Conservation (phyloP, 2,329 filamentous ascomycete genomes). For the Colletotrichum cuscutae region DNA sequence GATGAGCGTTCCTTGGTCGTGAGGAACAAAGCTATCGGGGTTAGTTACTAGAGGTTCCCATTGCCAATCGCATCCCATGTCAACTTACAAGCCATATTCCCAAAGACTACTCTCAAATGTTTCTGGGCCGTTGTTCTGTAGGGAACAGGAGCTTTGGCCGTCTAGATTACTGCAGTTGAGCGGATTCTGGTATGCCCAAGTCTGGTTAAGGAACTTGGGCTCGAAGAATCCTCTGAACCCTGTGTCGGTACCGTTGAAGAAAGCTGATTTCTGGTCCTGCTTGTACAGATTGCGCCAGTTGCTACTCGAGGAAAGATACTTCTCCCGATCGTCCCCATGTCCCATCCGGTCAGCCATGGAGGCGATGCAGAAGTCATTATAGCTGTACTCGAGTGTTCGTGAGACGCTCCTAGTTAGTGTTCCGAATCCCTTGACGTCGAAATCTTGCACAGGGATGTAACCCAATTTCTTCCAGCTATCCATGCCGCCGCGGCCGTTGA, state of each 20-base stretch:
- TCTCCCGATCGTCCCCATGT: conserved; percentile 63
- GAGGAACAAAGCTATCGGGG: conserved; percentile 58
- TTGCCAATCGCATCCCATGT: neutral
- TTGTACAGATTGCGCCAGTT: conserved; percentile 78
- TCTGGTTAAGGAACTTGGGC: conserved; percentile 73
- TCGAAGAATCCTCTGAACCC: conserved; percentile 78
- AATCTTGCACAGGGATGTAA: conserved; percentile 78
- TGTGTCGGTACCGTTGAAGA: conserved; percentile 66
- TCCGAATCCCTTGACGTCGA: conserved; percentile 73
- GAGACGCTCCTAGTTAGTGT: conserved; percentile 77
- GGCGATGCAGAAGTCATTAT: conserved; percentile 78
- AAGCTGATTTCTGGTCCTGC: conserved; percentile 63
- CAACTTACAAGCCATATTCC: conserved; percentile 75
- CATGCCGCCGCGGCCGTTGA: conserved; percentile 77
- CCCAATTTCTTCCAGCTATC: conserved; percentile 76
- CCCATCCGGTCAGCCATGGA: conserved; percentile 69
- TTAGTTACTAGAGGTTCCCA: neutral
- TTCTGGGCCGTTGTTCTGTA: conserved; percentile 70
- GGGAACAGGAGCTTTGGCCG: conserved; percentile 65
- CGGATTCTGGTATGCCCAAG: conserved; percentile 76
- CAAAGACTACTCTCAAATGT: conserved; percentile 79
- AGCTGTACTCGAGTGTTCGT: conserved; percentile 80
- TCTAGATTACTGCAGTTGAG: conserved; percentile 69
- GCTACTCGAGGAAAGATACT: conserved; percentile 67
- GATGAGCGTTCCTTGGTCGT: conserved; percentile 65